A percentile compares a stretch with the other conserved stretches of the same genome.
phyloP scores from a whole-genome alignment of 148 eudicot genomes.

The Spergularia bocconei region DNA sequence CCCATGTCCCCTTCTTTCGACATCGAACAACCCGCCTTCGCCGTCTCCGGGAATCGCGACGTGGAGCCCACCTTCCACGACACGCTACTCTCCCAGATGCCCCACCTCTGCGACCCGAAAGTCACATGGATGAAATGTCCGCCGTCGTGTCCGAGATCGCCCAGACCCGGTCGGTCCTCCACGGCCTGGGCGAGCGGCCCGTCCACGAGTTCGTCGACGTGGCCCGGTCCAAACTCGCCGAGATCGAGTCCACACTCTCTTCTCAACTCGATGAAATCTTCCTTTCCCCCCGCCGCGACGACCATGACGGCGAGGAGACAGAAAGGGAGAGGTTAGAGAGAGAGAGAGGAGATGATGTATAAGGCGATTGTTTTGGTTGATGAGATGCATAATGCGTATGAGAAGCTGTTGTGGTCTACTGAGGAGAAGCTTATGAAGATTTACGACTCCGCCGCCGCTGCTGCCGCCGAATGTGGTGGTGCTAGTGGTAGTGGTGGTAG shows the following conservation, averaged over 20 bases:
- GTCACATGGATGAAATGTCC: constrained; percentile 57
- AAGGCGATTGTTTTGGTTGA: constrained; percentile 59
- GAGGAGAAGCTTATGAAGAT: constrained; percentile 59
- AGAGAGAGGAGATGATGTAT: constrained; percentile 51
- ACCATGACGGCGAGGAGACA: constrained; percentile 18
- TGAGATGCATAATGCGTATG: constrained; percentile 62
- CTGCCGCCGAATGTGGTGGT: constrained; percentile 15
- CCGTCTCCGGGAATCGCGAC: neutral
- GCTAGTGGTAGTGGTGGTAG: constrained; percentile 21
- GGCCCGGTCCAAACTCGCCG: constrained; percentile 47
- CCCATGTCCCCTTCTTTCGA: constrained; percentile 41
- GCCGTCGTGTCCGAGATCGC: constrained; percentile 64
- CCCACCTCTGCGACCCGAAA: constrained; percentile 60
- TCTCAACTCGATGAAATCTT: constrained; percentile 43
- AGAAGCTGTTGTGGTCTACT: constrained; percentile 44
- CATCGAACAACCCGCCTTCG: constrained; percentile 54
- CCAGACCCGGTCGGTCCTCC: constrained; percentile 57
- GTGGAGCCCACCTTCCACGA: constrained; percentile 43
- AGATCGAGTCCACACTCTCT: constrained; percentile 38
- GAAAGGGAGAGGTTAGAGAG: constrained; percentile 47
- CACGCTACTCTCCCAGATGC: constrained; percentile 62
- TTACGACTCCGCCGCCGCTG: constrained; percentile 46
- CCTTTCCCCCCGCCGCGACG: constrained; percentile 31
- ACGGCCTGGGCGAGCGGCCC: constrained; percentile 59
- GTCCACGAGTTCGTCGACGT: constrained; percentile 75